Base-by-base conservation (phyloP, 768 basidiomycete species). In the Amanita molliuscula region DNA sequence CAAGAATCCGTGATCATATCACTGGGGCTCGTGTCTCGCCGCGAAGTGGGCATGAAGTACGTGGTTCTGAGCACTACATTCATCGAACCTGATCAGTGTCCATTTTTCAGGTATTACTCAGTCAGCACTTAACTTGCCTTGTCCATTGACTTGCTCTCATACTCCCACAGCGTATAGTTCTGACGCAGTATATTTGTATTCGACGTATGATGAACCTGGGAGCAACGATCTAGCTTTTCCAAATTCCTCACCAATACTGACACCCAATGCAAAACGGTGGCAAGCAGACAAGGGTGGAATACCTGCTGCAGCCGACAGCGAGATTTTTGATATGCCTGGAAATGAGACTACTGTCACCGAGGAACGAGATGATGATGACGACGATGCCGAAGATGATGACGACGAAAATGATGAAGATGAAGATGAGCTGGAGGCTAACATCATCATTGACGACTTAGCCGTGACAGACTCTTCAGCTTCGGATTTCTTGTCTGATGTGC, bases 11-110 rank as follows among this genome's bases (percentile, higher is more conserved):
- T 16, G 79, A 81, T n/a, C 82, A 88, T 59, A 78, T 89, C 42
- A 88, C 85, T 28, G 87, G 87, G 16, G 76, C 77, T n/a, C 72
- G 81, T 36, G 82, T 89, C 73, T 81, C 85, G 13, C 57, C 69
- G 26, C 68, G 67, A 44, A 88, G 84, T 64, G 84, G 85, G 18
- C 79, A 90, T 58, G 87, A 91, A 68, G 88, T 88, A 55, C 48
- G 64, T 37, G 43, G 49, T 47, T 41, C 20, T 48, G 21, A 5
- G 31, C 54, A 33, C 40, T 18, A 10, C 46, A 21, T 8, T 38
- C 28, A 21, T 9, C 26, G 38, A 41, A 25, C 26, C 36, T 53
- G 15, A 28, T 53, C 28, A 7, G n/a, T 38, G 21, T 16, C 25
- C 49, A 47, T 41, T 47, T 33, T 44, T 38, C 54, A 87, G 84